Evolutionary conservation across 352 stramenopile species (phyloP).

Genomic region (Phytophthora macrochlamydospora): DNA sequence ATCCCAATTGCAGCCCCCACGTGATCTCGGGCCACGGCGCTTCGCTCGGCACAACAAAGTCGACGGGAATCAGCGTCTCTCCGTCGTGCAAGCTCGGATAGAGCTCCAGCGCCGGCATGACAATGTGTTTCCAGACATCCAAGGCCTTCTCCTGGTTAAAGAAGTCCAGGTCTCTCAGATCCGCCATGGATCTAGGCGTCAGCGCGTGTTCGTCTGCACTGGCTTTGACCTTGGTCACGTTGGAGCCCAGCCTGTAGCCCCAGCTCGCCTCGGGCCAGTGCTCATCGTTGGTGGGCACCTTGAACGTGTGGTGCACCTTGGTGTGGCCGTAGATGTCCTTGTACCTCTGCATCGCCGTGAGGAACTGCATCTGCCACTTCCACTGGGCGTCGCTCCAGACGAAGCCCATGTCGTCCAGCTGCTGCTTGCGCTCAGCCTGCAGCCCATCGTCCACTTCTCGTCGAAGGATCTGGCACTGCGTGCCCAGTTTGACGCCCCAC

Average conservation of each 20-base stretch:
- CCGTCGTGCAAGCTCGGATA: slow-evolving; percentile 28
- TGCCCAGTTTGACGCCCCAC: slow-evolving; percentile 91
- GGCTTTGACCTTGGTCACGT: slow-evolving; percentile 56
- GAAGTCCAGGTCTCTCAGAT: slow-evolving; percentile 52
- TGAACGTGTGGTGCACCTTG: slow-evolving; percentile 89
- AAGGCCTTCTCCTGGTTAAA: slow-evolving; percentile 37
- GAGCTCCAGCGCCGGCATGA: slow-evolving; percentile 52
- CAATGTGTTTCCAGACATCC: slow-evolving; percentile 34
- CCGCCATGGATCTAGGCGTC: slow-evolving; percentile 23
- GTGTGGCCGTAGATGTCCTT: slow-evolving; percentile 86
- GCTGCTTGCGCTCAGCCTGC: slow-evolving; percentile 34
- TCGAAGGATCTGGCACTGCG: slow-evolving; percentile 90
- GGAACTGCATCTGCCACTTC: slow-evolving; percentile 66
- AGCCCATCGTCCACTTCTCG: slow-evolving; percentile 33
- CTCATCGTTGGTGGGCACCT: slow-evolving; percentile 72
- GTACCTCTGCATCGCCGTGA: slow-evolving; percentile 79
- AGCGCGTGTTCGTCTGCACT: slow-evolving; percentile 40
- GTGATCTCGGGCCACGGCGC: slow-evolving; percentile 45
- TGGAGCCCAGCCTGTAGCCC: slow-evolving; percentile 73
- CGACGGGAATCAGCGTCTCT: slow-evolving; percentile 40
- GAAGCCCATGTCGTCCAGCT: slow-evolving; percentile 70
- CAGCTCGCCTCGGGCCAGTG: slow-evolving; percentile 84
- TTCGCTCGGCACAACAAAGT: slow-evolving; percentile 66
- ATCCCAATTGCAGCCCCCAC: slow-evolving; percentile 54
- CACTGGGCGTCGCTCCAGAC: slow-evolving; percentile 73